phyloP scores from a whole-genome alignment of 2,329 filamentous ascomycete genomes.

The Ophiostoma sp. region DNA sequence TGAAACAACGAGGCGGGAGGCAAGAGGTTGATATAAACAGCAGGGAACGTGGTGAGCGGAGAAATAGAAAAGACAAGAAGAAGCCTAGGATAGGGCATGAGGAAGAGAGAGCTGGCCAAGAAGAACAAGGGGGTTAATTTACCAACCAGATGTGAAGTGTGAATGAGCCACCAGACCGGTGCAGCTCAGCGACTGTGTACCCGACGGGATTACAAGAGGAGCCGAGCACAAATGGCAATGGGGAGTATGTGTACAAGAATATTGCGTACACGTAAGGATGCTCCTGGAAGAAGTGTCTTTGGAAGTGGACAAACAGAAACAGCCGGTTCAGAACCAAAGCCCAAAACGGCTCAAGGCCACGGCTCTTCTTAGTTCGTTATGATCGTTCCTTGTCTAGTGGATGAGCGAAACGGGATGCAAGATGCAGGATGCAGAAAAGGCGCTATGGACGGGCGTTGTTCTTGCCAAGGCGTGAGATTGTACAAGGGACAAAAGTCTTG shows the following conservation, averaged over 20 bases:
- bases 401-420: not conserved
- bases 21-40: not conserved
- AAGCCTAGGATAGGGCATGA: not conserved
- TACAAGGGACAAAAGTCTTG: not conserved
- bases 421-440: not conserved
- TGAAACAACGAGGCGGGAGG: not conserved
- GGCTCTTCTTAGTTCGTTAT: not conserved
- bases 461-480: slow-evolving; percentile 12
- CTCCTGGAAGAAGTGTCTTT: not conserved
- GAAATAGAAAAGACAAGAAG: not conserved
- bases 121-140: not conserved
- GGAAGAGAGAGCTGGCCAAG: not conserved
- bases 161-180: not conserved
- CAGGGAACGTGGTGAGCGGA: not conserved
- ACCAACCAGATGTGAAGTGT: not conserved
- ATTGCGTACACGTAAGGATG: not conserved
- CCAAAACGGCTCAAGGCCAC: not conserved
- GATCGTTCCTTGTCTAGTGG: not conserved
- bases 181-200: not conserved
- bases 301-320: not conserved
- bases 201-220: slow-evolving; percentile 13
- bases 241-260: not conserved
- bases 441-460: not conserved
- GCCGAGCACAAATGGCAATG: slow-evolving; percentile 3
- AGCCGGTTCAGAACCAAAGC: not conserved